Evolutionary conservation across 2,329 filamentous ascomycete genomes (phyloP).

Genomic region (Diplodia intermedia): DNA sequence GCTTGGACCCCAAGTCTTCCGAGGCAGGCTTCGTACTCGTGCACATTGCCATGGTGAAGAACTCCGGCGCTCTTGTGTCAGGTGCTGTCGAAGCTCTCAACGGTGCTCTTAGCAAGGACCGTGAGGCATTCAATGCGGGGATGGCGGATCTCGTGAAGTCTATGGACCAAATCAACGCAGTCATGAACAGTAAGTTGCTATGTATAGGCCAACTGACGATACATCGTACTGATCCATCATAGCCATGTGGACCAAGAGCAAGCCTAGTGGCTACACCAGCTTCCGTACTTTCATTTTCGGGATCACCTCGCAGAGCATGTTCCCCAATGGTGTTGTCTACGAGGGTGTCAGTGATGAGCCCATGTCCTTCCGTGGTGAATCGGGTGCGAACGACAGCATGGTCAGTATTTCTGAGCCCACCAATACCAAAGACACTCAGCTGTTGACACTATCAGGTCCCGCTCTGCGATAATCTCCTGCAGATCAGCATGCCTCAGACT

Average conservation of each 20-base stretch:
- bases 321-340: constrained; percentile 88
- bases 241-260: constrained; percentile 90
- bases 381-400: constrained; percentile 93
- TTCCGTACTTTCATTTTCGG: constrained; percentile 98
- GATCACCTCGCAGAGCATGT: constrained; percentile 93
- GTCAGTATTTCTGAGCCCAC: constrained; percentile 46
- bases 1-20: constrained; percentile 83
- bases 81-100: constrained; percentile 74
- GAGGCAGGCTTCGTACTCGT: constrained; percentile 97
- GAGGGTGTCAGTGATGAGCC: constrained; percentile 80
- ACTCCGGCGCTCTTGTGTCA: constrained; percentile 78
- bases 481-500: constrained; percentile 86
- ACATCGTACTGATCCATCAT: neutral
- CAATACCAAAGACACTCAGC: neutral
- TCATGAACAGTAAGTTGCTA: constrained; percentile 71
- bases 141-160: constrained; percentile 61
- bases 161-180: constrained; percentile 73
- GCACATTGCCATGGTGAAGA: constrained; percentile 92
- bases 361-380: constrained; percentile 86
- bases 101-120: constrained; percentile 51
- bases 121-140: constrained; percentile 66
- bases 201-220: neutral
- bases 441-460: constrained; percentile 63
- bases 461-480: constrained; percentile 83
- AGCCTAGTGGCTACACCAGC: constrained; percentile 80